Evolutionary conservation across 495 filamentous ascomycete species (phyloP), one percentile per base, ranked within the genome.

Genomic region (Oidiodendron maius): DNA sequence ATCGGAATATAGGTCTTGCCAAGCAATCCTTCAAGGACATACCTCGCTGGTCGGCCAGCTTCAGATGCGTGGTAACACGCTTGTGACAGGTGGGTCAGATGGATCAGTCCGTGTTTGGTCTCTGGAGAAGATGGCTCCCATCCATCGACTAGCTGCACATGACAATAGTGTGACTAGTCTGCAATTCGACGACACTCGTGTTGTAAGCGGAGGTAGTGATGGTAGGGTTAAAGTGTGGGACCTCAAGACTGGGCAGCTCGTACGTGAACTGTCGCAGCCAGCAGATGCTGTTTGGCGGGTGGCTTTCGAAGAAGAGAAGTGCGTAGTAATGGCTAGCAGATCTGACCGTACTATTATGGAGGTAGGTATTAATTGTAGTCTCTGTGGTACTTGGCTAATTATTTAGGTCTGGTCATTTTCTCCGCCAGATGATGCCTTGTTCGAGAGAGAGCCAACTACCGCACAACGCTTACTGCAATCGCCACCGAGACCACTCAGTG

Each of bases 151-250:
- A 38, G 93, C 93, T 21, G 93, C 93, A n/a, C 93, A 98, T 56
- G 93, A 98, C 63, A 98, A 98, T 60, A 95, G 89, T 51, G 93
- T 98, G 22, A 98, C 94, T 0, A 95, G 89, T 61, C 72, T 98
- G 43, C 93, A 98, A 63, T 98, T 97, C 59, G 93, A 98, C 60
- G 88, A 95, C 60, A 86, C 82, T 24, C 79, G 93, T 24, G 90
- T 98, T 43, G 94, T 98, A 28, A 93, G 86, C 56, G 93, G 93
- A 50, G 93, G 93, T 16, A 93, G 87, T 58, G 94, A 98, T 68
- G 93, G 93, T 9, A 78, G 94, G 30, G 93, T 98, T 46, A 97
- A 96, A 62, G 86, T 98, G 34, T 98, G 93, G 93, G 91, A 94
- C 67, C 71, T 96, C 28, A 86, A 89, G 66, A 90, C 86, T 2